Conservation (phyloP, 1,139 yeast species). For the Scheffersomyces illinoinensis region DNA sequence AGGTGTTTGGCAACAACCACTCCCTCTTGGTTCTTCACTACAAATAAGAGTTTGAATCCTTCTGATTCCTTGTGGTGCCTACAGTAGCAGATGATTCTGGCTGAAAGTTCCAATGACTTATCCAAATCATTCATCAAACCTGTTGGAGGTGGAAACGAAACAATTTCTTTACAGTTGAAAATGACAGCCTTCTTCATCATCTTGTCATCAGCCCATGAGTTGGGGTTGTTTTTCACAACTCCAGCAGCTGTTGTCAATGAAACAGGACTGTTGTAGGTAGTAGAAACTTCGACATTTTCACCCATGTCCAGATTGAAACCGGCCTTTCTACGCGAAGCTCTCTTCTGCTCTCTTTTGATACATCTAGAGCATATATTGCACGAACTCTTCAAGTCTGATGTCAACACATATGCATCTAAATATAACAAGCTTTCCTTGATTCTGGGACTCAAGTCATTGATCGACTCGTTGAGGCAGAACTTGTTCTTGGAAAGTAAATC, state of each 20-base stretch:
- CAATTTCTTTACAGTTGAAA: constrained; percentile 86
- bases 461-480: constrained; percentile 58
- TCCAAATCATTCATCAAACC: constrained; percentile 36
- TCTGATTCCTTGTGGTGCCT: constrained; percentile 86
- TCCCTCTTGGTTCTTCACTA: constrained; percentile 61
- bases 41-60: constrained; percentile 77
- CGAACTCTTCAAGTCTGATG: constrained; percentile 50
- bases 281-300: constrained; percentile 4
- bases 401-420: constrained; percentile 68
- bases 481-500: constrained; percentile 84
- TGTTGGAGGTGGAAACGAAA: constrained; percentile 69
- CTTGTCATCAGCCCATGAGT: constrained; percentile 74
- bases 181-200: constrained; percentile 80
- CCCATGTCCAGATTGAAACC: constrained; percentile 55
- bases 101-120: constrained; percentile 68
- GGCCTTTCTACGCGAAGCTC: constrained; percentile 85
- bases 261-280: constrained; percentile 11
- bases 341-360: constrained; percentile 85
- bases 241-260: constrained; percentile 19
- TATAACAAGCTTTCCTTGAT: constrained; percentile 55
- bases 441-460: constrained; percentile 42
- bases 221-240: constrained; percentile 41
- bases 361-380: constrained; percentile 86
- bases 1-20: constrained; percentile 70
- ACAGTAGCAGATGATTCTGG: constrained; percentile 92